Percentiles rank a stretch among this genome's conserved stretches.
Evolutionary conservation across 1,284 basidiomycete genomes (phyloP).

Genomic region (Sanghuangporus sanghuang): DNA sequence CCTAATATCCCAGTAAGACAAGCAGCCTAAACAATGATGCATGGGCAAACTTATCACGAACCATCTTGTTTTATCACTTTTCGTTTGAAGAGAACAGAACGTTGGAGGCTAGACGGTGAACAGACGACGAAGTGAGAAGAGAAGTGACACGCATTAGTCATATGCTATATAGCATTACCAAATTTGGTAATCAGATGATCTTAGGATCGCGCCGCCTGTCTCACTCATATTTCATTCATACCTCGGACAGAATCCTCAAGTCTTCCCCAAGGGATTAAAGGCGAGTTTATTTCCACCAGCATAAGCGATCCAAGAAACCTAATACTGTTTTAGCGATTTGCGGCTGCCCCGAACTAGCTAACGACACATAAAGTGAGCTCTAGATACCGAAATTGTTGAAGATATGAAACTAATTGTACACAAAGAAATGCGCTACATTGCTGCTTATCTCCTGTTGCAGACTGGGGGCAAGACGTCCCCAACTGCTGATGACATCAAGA

Average conservation of each 20-base stretch:
- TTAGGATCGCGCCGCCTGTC: not conserved
- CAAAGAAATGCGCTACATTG: constrained; percentile 82
- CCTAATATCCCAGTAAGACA: constrained; percentile 36
- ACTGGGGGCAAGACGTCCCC: constrained; percentile 91
- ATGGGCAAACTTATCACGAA: constrained; percentile 12
- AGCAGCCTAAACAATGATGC: constrained; percentile 20
- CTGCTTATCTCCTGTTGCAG: constrained; percentile 97
- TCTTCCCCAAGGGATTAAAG: constrained; percentile 87
- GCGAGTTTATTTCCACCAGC: constrained; percentile 35
- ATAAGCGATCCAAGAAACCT: not conserved
- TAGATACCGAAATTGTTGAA: not conserved
- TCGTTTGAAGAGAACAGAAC: not conserved
- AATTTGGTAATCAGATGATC: not conserved
- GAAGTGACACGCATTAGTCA: constrained; percentile 35
- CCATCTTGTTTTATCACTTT: constrained; percentile 14
- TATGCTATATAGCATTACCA: constrained; percentile 21
- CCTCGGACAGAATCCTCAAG: constrained; percentile 77
- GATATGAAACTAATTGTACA: not conserved
- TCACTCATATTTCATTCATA: not conserved
- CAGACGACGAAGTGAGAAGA: constrained; percentile 38
- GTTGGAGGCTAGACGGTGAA: constrained; percentile 18
- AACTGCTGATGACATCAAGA: constrained; percentile 86
- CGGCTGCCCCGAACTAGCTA: constrained; percentile 60
- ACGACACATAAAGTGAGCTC: constrained; percentile 22
- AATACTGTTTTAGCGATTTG: constrained; percentile 49